Conservation (phyloP, 441 rosid genomes). For the Syzygium malaccense region DNA sequence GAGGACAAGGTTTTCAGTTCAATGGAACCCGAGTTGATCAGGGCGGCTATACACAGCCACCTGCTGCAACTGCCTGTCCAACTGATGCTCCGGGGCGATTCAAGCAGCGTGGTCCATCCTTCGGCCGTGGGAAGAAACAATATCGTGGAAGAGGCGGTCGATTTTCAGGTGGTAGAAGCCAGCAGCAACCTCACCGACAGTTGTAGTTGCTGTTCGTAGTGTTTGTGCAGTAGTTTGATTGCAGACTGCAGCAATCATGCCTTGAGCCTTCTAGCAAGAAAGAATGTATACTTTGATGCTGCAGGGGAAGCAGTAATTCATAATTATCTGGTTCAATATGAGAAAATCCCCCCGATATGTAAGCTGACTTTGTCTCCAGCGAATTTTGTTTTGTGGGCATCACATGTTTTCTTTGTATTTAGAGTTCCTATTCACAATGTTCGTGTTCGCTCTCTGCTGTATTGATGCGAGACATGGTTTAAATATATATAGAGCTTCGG, state of each 20-base stretch:
- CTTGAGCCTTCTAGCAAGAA: background rate
- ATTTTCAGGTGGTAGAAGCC: constrained; percentile 28
- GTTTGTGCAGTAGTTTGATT: background rate
- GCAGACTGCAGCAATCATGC: background rate
- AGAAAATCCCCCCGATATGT: background rate
- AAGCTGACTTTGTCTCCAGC: background rate
- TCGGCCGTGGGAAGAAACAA: constrained; percentile 37
- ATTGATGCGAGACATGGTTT: background rate
- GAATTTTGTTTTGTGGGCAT: background rate
- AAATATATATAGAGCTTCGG: background rate
- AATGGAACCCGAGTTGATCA: constrained; percentile 14
- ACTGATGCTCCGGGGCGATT: constrained; percentile 34
- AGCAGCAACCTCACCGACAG: background rate
- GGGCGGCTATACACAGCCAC: constrained; percentile 14
- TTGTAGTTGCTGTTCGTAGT: background rate
- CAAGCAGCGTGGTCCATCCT: constrained; percentile 28
- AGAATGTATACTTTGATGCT: background rate
- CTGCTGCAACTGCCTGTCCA: constrained; percentile 7
- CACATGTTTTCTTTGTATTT: background rate
- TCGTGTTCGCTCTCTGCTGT: background rate
- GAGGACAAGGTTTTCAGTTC: constrained; percentile 17
- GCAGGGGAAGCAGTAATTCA: background rate
- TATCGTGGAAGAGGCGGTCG: constrained; percentile 33
- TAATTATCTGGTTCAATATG: background rate
- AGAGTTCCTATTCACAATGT: background rate